Conservation (phyloP, 306 rosid species). For the Prunus armeniaca region DNA sequence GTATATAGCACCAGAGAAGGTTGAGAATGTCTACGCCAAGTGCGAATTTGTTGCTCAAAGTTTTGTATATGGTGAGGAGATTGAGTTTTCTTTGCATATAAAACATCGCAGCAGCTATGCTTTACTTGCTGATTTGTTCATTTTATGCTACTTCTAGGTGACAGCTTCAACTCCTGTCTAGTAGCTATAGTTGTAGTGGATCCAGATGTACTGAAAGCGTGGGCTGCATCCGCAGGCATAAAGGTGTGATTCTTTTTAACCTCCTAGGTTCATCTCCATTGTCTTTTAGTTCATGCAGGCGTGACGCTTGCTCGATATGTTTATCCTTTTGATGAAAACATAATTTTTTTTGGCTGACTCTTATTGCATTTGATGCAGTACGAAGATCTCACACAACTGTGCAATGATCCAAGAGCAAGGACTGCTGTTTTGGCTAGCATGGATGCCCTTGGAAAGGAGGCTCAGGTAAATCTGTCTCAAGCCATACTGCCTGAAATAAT, state of each 20-base stretch:
- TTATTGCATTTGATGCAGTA: slow-evolving; percentile 39
- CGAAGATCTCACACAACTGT: slow-evolving; percentile 62
- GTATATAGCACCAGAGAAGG: slow-evolving; percentile 93
- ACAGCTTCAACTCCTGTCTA: slow-evolving; percentile 73
- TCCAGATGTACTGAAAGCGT: slow-evolving; percentile 58
- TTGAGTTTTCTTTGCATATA: background rate
- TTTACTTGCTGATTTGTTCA: background rate
- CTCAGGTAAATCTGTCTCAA: slow-evolving; percentile 44
- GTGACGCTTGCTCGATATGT: background rate
- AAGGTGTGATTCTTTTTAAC: slow-evolving; percentile 27
- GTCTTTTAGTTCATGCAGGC: background rate
- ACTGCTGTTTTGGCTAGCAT: slow-evolving; percentile 76
- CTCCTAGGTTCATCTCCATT: too few relatives aligned
- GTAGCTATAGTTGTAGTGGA: slow-evolving; percentile 81
- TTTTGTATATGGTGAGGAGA: slow-evolving; percentile 79
- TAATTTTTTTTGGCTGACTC: background rate
- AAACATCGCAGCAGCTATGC: background rate
- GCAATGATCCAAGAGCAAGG: slow-evolving; percentile 70
- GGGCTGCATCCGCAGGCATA: slow-evolving; percentile 78
- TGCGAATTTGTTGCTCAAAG: slow-evolving; percentile 79
- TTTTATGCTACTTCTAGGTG: slow-evolving; percentile 47
- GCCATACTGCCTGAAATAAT: slow-evolving; percentile 3
- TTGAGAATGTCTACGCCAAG: slow-evolving; percentile 78
- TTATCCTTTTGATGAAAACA: background rate
- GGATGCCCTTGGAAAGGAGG: slow-evolving; percentile 78